phyloP scores from a whole-genome alignment of 2,329 filamentous ascomycete genomes.

The Claviceps spartinae region DNA sequence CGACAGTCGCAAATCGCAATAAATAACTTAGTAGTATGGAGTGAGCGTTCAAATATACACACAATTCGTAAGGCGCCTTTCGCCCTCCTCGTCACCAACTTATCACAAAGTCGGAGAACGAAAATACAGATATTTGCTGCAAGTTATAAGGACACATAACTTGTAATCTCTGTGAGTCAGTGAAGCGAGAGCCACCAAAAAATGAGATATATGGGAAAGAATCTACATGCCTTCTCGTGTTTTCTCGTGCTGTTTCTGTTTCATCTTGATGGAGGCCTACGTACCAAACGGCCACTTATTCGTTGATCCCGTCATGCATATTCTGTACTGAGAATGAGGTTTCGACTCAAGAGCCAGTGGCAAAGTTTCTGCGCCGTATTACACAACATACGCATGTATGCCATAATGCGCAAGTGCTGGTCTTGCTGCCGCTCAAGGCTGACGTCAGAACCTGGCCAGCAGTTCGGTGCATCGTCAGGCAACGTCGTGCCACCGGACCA shows the following conservation, averaged over 20 bases:
- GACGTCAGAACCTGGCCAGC: background rate
- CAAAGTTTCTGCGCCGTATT: background rate
- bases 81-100: background rate
- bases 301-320: background rate
- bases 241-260: background rate
- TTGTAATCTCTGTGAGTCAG: background rate
- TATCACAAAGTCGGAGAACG: background rate
- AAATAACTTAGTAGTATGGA: no score
- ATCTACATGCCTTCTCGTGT: background rate
- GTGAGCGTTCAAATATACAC: no score
- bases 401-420: background rate
- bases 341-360: background rate
- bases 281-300: background rate
- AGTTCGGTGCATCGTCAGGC: background rate
- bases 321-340: background rate
- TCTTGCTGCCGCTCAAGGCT: background rate
- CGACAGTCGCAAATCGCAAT: no score
- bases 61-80: background rate
- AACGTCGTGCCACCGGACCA: background rate
- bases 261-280: background rate
- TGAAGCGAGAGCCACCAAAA: background rate
- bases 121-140: constrained; percentile 1
- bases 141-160: background rate
- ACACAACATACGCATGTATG: background rate
- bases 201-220: background rate